Evolutionary conservation across 352 stramenopile genomes (phyloP).

Genomic region (Globisporangium parvum): DNA sequence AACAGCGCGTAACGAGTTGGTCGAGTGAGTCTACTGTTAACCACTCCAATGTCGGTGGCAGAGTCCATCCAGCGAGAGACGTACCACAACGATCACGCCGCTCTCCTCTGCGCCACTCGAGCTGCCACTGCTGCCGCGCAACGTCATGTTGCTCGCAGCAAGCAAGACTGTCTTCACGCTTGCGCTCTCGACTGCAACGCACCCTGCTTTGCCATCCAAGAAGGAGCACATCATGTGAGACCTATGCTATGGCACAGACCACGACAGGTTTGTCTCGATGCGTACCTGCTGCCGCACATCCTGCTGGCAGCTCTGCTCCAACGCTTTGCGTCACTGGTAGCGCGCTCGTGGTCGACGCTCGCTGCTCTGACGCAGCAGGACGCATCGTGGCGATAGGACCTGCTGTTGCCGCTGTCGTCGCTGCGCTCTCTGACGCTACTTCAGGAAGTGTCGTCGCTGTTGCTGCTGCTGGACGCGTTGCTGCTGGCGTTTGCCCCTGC

Average conservation of each 20-base stretch:
- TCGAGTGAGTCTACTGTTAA: not conserved
- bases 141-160: not conserved
- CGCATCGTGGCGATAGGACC: too few relatives aligned
- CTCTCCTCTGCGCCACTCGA: conserved; percentile 7
- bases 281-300: not conserved
- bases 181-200: conserved; percentile 9
- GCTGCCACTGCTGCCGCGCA: conserved; percentile 9
- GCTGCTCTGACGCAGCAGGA: too few relatives aligned
- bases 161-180: conserved; percentile 8
- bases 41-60: too few relatives aligned
- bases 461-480: not conserved
- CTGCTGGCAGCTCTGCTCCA: not conserved
- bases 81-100: conserved; percentile 11
- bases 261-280: not conserved
- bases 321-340: not conserved
- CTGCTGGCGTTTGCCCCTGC: not conserved
- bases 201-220: not conserved
- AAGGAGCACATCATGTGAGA: not conserved
- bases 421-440: too few relatives aligned
- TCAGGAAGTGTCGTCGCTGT: not conserved
- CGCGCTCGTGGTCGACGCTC: too few relatives aligned
- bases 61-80: not conserved
- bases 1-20: not conserved
- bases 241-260: not conserved
- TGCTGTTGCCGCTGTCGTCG: too few relatives aligned